phyloP scores from a whole-genome alignment of 2,329 filamentous ascomycete genomes.

The Xylaria polymorpha region DNA sequence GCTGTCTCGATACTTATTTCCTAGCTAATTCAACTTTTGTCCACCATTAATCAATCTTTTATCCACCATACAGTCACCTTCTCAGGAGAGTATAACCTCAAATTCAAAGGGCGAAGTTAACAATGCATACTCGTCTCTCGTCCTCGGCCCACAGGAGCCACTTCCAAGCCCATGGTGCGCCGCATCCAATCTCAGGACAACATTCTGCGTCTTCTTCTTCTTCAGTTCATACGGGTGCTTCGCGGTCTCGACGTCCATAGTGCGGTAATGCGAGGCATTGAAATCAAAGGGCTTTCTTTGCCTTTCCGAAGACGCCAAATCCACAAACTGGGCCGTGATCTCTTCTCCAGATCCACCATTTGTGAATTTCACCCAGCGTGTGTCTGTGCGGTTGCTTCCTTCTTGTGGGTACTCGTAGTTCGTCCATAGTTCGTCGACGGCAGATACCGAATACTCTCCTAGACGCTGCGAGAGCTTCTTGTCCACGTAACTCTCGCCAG shows the following conservation, averaged over 20 bases:
- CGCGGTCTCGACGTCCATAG: slow-evolving; percentile 65
- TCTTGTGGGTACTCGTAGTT: slow-evolving; percentile 78
- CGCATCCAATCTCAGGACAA: slow-evolving; percentile 68
- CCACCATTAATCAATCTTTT: neutral
- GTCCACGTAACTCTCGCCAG: slow-evolving; percentile 75
- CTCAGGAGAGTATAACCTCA: slow-evolving; percentile 53
- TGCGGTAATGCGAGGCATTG: slow-evolving; percentile 65
- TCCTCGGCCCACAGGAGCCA: slow-evolving; percentile 70
- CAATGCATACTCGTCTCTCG: slow-evolving; percentile 60
- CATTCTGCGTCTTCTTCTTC: slow-evolving; percentile 62
- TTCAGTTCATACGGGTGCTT: slow-evolving; percentile 72
- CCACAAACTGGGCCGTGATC: slow-evolving; percentile 47
- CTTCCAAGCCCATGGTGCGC: slow-evolving; percentile 72
- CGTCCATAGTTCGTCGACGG: slow-evolving; percentile 65
- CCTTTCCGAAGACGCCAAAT: slow-evolving; percentile 44
- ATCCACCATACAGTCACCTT: neutral
- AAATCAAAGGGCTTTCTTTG: slow-evolving; percentile 63
- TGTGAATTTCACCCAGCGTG: slow-evolving; percentile 65
- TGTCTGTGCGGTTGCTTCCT: slow-evolving; percentile 71
- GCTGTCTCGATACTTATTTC: neutral
- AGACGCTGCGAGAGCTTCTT: slow-evolving; percentile 71
- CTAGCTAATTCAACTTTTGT: neutral
- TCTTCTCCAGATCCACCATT: slow-evolving; percentile 41
- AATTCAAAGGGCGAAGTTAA: slow-evolving; percentile 56
- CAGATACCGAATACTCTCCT: slow-evolving; percentile 59